Base-by-base conservation (phyloP, 768 basidiomycete genomes). In the Phylloporus sp. region DNA sequence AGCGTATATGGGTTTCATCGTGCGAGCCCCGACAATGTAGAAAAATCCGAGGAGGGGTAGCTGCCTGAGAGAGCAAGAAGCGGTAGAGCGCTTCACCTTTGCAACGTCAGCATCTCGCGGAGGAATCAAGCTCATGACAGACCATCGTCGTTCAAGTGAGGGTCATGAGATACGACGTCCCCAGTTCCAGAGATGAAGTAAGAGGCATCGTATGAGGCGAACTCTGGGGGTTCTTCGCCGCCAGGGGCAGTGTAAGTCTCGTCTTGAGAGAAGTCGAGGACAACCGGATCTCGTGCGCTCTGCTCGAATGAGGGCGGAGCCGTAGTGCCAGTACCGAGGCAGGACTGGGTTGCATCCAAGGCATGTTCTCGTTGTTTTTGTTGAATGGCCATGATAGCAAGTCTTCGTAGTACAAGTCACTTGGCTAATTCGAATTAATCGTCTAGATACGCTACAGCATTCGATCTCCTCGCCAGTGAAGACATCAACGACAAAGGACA, bases 81-180 rank as follows among this genome's bases (percentile, higher is more conserved):
- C 84, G 78, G 61, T 85, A 87, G 20, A 89, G 72, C 0, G 82
- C 81, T 56, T 84, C 83, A 36, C 84, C 83, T 84, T 10, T 47
- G 42, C 7, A 17, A 29, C 28, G 46, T 55, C 35, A 58, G 41
- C 35, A 48, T 20, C 35, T 27, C 0, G 41, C 1, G 6, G 24
- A 22, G 31, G 38, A 22, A 35, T 10, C 0, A 33, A 42, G 5
- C 14, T 24, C 27, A 26, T 17, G 44, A 59, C 69, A 26, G 44
- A 71, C 83, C 83, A 54, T 86, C 84, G 39, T 74, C 64, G 47
- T 86, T 86, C 37, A 86, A 62, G 58, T 85, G 83, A 6, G 61
- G 67, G 54, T 89, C 87, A 60, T 88, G 86, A 13, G 85, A 84
- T 43, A 88, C 66, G 49, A 85, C 69, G 37, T 80, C 63, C 3